These are phyloP conservation scores for Eucalyptus camaldulensis DNA, from an alignment of 345 rosid species.

Conservation along the genomic window DNA sequence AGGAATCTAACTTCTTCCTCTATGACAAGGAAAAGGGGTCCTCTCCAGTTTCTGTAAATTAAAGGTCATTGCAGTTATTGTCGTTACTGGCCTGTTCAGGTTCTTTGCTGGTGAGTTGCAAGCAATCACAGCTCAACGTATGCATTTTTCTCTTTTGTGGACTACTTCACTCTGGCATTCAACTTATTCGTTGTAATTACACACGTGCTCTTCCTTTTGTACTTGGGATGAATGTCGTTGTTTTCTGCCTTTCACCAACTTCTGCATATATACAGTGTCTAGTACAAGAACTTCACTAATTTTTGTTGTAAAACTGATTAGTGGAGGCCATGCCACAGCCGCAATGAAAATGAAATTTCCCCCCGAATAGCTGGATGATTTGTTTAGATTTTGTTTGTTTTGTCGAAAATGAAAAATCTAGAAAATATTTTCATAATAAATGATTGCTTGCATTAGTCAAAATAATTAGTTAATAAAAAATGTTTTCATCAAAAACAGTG, in stretches of 20 bases:
- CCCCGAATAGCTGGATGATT: background rate
- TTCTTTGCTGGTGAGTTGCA: background rate
- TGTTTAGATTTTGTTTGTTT: background rate
- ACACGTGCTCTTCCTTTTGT: background rate
- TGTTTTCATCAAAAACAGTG: fast-evolving
- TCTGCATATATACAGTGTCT: background rate
- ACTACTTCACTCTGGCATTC: background rate
- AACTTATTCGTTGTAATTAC: background rate
- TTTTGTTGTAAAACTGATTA: background rate
- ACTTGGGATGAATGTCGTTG: background rate
- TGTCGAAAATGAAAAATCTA: background rate
- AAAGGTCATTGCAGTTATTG: background rate
- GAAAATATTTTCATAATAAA: background rate
- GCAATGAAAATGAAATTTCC: background rate
- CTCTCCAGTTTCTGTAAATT: background rate
- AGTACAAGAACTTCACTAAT: background rate
- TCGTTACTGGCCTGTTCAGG: background rate
- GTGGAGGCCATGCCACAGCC: background rate
- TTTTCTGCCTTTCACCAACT: background rate
- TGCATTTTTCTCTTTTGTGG: background rate
- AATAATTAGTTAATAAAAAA: background rate
- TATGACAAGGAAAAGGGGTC: background rate
- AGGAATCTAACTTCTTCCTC: background rate
- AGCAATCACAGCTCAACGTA: background rate
- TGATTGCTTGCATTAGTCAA: background rate